Base-by-base conservation (phyloP, 805 yeast species). In the Ogataea ramenticola region DNA sequence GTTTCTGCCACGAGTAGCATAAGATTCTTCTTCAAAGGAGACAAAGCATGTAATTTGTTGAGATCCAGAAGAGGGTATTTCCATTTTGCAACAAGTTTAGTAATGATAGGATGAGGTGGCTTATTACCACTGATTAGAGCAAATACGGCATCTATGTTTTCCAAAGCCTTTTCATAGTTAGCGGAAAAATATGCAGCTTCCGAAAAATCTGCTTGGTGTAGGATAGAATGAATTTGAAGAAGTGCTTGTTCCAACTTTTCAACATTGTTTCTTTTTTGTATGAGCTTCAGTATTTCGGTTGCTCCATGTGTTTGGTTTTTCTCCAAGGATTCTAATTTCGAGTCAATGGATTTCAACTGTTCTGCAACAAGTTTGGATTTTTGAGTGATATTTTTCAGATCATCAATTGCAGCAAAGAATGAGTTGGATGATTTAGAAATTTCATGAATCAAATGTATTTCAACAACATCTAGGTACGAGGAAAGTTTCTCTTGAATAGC, bases 401-500 rank as follows among this genome's bases (percentile, higher is more conserved):
- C 95, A 43, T 81, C 86, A 43, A 95, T 67, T 0, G 96, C 90
- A 42, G 79, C 79, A 63, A 89, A 89, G 57, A 93, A 91, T 8
- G 90, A 80, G 43, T 80, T 79, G 0, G 96, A 86, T 0, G 96
- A 84, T 49, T 77, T 76, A 3, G 96, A 83, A 29, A 93, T 88
- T 61, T 89, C 96, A 34, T 77, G 72, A 17, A 90, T 84, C 36
- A 91, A 65, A 48, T 84, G 82, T 32, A 86, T 70, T 62, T 91
- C 99, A 1, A 91, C 88, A 0, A 80, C 72, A 58, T 93, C 98
- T 44, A 93, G 68, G 56, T 89, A 88, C 63, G 80, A 80, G 3
- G 93, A 85, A 30, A 91, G 66, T 56, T 79, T 80, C 37, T 88
- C 95, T 55, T 84, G 96, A 16, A 90, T 61, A 20, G 71, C 65